Evolutionary conservation across 202 grass and related monocot genomes (phyloP), one percentile per base, ranked within the genome.

Genomic region (Tripidium arundinaceum): DNA sequence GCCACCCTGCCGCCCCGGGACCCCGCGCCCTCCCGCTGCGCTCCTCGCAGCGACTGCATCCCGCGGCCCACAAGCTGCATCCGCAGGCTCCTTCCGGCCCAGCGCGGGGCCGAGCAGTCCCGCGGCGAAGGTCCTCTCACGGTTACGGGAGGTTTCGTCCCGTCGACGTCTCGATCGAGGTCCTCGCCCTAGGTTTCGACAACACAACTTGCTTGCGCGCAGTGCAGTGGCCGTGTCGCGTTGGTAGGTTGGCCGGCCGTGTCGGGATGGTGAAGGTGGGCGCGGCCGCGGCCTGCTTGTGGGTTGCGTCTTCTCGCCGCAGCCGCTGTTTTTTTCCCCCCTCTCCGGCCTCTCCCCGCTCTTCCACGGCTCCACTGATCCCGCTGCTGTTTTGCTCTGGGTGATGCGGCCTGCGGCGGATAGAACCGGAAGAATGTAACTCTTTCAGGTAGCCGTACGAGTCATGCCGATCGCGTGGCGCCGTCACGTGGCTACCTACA

Each of bases 1-100:
- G 45, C 74, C 82, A 33, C 49, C 16, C 31, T 57, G 52, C 52
- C 12, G n/a, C 52, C 7, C 52, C 52, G 52, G 52, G 52, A 11
- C n/a, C 52, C 52, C 52, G 52, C 13, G 10, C 31, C 3, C 2
- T 7, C 24, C 38, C 38, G 16, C 21, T 27, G 9, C 76, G 62
- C 58, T 43, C 66, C 59, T 37, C 83, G 58, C 59, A 43, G 24
- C 68, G 68, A 66, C 57, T 65, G 33, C 83, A 85, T 65, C 79
- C 68, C 46, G 57, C n/a, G 52, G n/a, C 79, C 22, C 29, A 21
- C 18, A 22, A 24, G 61, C 27, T 28, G 25, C 41, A 27, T 3
- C 57, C 11, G 26, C 26, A 15, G 11, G 12, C 5, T 52, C 49
- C 47, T 52, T 50, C 46, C 5, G 46, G 46, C 46, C 16, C 46